phyloP scores from a whole-genome alignment of 805 yeast species.

The Saccharomycopsis olivae region DNA sequence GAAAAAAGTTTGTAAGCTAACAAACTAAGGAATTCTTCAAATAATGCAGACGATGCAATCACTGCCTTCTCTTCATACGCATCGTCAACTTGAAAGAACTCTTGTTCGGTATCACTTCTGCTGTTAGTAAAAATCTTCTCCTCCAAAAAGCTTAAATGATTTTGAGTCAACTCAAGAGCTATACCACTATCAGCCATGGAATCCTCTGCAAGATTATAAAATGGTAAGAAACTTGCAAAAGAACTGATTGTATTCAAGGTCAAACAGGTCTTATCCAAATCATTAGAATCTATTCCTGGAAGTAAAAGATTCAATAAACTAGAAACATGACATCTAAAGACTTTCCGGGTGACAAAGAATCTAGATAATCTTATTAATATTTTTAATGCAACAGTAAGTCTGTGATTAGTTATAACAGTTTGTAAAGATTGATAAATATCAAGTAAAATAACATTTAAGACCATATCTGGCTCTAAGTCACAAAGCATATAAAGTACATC shows the following conservation, averaged over 20 bases:
- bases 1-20: slow-evolving; percentile 50
- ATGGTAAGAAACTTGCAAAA: slow-evolving; percentile 62
- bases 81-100: slow-evolving; percentile 29
- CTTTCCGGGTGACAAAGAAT: slow-evolving; percentile 50
- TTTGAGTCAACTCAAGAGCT: slow-evolving; percentile 49
- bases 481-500: slow-evolving; percentile 53
- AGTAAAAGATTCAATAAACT: slow-evolving; percentile 58
- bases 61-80: slow-evolving; percentile 46
- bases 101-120: slow-evolving; percentile 19
- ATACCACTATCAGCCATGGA: slow-evolving; percentile 20
- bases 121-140: slow-evolving; percentile 29
- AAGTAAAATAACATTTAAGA: slow-evolving; percentile 43
- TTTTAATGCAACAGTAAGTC: slow-evolving; percentile 63
- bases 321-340: slow-evolving; percentile 69
- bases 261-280: slow-evolving; percentile 58
- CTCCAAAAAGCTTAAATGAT: slow-evolving; percentile 49
- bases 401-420: slow-evolving; percentile 62
- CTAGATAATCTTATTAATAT: slow-evolving; percentile 56
- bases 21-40: slow-evolving; percentile 45
- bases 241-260: slow-evolving; percentile 62
- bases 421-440: slow-evolving; percentile 72
- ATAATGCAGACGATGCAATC: slow-evolving; percentile 62
- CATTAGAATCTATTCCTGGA: slow-evolving; percentile 85
- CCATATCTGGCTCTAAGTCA: slow-evolving; percentile 43
- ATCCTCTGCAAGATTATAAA: slow-evolving; percentile 41